Percentiles rank a stretch among this genome's conserved stretches.
phyloP scores from a whole-genome alignment of 441 rosid species.

The Populus hybrid region DNA sequence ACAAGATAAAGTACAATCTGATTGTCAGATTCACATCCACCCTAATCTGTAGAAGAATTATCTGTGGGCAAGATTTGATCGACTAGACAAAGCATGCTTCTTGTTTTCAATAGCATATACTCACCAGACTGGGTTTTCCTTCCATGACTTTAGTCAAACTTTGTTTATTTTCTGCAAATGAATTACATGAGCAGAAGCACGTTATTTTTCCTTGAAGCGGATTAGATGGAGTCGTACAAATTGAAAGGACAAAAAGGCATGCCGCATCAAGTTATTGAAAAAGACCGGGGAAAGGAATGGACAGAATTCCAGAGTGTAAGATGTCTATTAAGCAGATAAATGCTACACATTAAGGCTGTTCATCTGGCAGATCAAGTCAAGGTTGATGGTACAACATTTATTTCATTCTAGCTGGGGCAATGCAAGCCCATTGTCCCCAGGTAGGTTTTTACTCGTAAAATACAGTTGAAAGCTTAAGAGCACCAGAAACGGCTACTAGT shows the following conservation, averaged over 20 bases:
- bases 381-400: conserved; percentile 7
- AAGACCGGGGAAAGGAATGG: background rate
- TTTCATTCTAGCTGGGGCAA: conserved; percentile 20
- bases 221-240: too few species aligned
- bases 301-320: background rate
- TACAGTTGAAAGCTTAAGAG: conserved; percentile 17
- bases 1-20: too few species aligned
- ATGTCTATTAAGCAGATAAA: background rate
- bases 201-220: too few species aligned
- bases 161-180: too few species aligned
- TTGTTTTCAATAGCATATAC: too few species aligned
- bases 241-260: too few species aligned
- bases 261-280: background rate
- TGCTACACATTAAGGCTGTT: background rate
- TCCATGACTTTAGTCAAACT: too few species aligned
- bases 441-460: conserved; percentile 11
- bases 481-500: conserved; percentile 1
- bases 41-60: background rate
- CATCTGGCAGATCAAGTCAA: background rate
- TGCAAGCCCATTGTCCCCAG: background rate
- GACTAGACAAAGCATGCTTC: background rate
- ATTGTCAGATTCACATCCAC: background rate
- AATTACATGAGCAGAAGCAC: too few species aligned
- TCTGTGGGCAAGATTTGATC: background rate
- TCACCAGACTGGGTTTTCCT: too few species aligned